These are phyloP conservation scores for Penicillium vulpinum DNA, from an alignment of 2,329 filamentous ascomycete genomes.

Conservation along the genomic window DNA sequence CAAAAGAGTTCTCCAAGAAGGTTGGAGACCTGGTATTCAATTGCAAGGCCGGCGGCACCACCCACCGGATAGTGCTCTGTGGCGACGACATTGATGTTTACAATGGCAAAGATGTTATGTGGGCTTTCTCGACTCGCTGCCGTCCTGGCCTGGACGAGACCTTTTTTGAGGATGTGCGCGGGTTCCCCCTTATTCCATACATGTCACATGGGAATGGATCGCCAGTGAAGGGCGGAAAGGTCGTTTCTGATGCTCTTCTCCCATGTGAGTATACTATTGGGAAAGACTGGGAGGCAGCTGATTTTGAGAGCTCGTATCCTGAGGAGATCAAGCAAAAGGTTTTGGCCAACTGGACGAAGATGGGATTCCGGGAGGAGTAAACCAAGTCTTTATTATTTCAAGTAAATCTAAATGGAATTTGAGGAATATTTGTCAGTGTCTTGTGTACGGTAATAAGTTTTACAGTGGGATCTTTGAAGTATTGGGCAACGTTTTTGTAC, in stretches of 20 bases:
- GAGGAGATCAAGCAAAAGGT: conserved; percentile 44
- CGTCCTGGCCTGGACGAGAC: conserved; percentile 48
- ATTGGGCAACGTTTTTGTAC: too few relatives aligned
- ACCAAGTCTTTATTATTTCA: not conserved
- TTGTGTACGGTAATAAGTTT: too few relatives aligned
- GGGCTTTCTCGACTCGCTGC: conserved; percentile 52
- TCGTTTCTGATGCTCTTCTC: conserved; percentile 49
- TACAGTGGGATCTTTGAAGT: too few relatives aligned
- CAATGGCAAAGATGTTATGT: conserved; percentile 49
- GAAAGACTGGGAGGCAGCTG: conserved; percentile 32
- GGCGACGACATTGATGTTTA: conserved; percentile 55
- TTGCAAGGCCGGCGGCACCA: conserved; percentile 45
- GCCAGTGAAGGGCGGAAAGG: conserved; percentile 44
- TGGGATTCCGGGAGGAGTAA: conserved; percentile 30
- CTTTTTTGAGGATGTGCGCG: conserved; percentile 47
- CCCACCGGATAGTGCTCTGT: conserved; percentile 49
- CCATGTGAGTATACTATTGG: conserved; percentile 46
- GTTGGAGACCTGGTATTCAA: conserved; percentile 47
- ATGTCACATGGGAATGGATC: conserved; percentile 46
- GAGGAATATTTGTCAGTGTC: not conserved
- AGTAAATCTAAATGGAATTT: not conserved
- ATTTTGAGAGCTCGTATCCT: conserved; percentile 42
- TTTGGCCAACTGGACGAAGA: conserved; percentile 34
- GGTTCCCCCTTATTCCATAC: conserved; percentile 51
- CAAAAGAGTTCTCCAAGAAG: conserved; percentile 40